Base-by-base conservation (phyloP, 257 asterid genomes). In the Nicotiana otophora region DNA sequence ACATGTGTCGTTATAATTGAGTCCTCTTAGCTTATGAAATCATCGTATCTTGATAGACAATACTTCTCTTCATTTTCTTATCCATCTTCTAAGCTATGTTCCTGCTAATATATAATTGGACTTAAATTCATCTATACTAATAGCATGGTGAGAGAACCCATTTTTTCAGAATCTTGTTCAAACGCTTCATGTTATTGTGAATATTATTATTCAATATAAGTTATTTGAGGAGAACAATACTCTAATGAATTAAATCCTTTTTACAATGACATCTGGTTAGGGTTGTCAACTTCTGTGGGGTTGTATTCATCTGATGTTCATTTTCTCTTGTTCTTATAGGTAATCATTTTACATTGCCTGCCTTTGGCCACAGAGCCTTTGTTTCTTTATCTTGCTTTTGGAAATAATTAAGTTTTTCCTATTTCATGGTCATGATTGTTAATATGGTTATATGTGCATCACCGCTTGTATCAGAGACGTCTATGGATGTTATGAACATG, bases 11-110 rank as follows among this genome's bases (percentile, higher is more conserved):
- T 79, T 42, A 19, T 26, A 79, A 36, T 60, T 31, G 72, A 79
- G 23, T 75, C 63, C 63, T 75, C 80, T 26, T 75, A 26, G 63
- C 80, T 72, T 75, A 75, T 75, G 42, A 79, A 34, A 79, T 36
- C 82, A 20, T 42, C 60, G 58, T 36, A 61, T 60, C 26, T 81
- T 58, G 61, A 64, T 48, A 6, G 48, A 15, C 46, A 26, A 48
- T 65, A 51, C 20, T 20, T 57, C 74, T 65, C 63, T 81, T 58
- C 82, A 61, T 64, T n/a, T 64, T 61, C 72, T 60, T 48, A 74
- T 74, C 16, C 79, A 28, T 9, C 51, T 42, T 42, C 51, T 42
- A 42, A 2, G 12, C 12, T 42, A 42, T 79, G n/a, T 20, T 14
- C 63, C 28, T 75, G 80, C 80, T 75, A 61, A 75, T 15, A 20